Conservation (phyloP, 192 early-diverging fungal genomes). For the Coemansia sp. region DNA sequence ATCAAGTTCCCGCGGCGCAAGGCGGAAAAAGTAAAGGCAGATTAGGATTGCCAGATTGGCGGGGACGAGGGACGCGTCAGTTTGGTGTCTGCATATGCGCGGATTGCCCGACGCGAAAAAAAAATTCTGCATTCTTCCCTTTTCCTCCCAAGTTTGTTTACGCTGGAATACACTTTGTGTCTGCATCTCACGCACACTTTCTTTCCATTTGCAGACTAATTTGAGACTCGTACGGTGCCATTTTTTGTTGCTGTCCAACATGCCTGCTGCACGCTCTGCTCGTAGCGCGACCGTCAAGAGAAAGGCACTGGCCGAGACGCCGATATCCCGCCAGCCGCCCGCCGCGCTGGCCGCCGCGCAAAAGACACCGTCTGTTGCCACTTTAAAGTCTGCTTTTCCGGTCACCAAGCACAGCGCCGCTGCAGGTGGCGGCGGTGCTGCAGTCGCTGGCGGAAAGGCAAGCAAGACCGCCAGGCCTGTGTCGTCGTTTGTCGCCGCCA, state of each 20-base stretch:
- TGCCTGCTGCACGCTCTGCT: constrained; percentile 39
- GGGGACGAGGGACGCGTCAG: background rate
- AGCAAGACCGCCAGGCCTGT: constrained; percentile 10
- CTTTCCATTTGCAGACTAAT: constrained; percentile 4
- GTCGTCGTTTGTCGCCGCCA: constrained; percentile 33
- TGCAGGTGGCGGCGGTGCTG: too few relatives aligned
- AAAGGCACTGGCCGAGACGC: constrained; percentile 36
- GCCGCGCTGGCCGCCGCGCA: background rate
- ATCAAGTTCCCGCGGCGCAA: constrained; percentile 45
- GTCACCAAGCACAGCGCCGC: constrained; percentile 30
- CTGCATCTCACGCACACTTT: background rate
- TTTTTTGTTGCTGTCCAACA: constrained; percentile 2
- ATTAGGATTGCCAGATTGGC: constrained; percentile 9
- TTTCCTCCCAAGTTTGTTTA: constrained; percentile 7
- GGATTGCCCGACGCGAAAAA: constrained; percentile 18
- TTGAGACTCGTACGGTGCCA: constrained; percentile 5
- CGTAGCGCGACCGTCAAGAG: constrained; percentile 17
- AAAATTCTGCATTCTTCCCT: constrained; percentile 6
- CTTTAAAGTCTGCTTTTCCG: constrained; percentile 29
- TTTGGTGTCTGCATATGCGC: constrained; percentile 12
- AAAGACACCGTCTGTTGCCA: constrained; percentile 4
- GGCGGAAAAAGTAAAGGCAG: constrained; percentile 13
- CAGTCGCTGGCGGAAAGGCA: background rate
- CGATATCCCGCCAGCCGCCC: constrained; percentile 17
- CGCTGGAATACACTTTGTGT: background rate